Percentiles rank a stretch among this genome's conserved stretches.
phyloP scores from a whole-genome alignment of 1,139 yeast species.

The Hanseniaspora uvarum region DNA sequence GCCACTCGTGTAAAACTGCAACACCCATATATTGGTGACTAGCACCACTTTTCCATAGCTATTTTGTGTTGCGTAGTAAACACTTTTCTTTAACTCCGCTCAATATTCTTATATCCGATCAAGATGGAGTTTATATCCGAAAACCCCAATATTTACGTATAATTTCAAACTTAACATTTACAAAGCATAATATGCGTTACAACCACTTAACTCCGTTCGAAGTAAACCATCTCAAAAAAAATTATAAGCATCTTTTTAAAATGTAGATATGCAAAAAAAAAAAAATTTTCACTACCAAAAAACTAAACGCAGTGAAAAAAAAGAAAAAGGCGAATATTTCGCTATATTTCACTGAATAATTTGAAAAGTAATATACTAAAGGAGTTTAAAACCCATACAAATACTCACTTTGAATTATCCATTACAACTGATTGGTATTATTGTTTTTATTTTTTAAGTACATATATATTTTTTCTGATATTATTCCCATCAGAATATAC shows the following conservation, averaged over 20 bases:
- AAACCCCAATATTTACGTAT: not conserved
- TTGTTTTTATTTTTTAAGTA: not conserved
- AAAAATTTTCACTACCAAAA: not conserved
- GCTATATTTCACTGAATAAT: not conserved
- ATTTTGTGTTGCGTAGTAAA: not conserved
- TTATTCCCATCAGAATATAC: too few relatives aligned
- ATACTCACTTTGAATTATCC: not conserved
- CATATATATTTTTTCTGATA: too few relatives aligned
- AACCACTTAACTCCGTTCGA: too few relatives aligned
- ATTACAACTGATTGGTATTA: not conserved
- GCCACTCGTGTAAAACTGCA: too few relatives aligned
- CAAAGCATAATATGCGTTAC: not conserved
- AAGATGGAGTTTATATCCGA: not conserved
- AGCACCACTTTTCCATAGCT: constrained; percentile 23
- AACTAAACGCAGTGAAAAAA: not conserved
- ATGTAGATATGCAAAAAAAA: not conserved
- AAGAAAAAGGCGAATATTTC: not conserved
- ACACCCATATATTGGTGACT: too few relatives aligned
- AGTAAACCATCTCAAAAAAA: not conserved
- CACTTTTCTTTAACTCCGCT: not conserved
- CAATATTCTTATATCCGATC: not conserved
- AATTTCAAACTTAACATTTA: not conserved
- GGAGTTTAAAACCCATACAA: too few relatives aligned
- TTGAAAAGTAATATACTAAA: not conserved
- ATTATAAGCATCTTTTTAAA: too few relatives aligned